Evolutionary conservation across 2,329 filamentous ascomycete species (phyloP).

Genomic region (Curvularia lunata): DNA sequence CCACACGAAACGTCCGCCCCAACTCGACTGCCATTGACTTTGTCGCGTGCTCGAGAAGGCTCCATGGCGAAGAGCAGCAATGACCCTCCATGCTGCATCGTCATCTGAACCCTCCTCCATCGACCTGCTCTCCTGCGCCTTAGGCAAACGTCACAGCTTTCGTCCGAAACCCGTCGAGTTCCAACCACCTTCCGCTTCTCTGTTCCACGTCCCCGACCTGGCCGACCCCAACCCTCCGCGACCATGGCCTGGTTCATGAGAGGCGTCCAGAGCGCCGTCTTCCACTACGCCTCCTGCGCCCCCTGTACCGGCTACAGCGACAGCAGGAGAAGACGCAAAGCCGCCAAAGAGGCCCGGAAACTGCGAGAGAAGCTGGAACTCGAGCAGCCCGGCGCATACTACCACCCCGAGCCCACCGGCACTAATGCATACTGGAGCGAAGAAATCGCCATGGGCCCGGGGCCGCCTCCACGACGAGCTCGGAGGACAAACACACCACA

Average conservation of each 20-base stretch:
- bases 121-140: slow-evolving; percentile 14
- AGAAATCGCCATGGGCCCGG: slow-evolving; percentile 83
- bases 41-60: slow-evolving; percentile 13
- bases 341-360: slow-evolving; percentile 71
- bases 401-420: slow-evolving; percentile 80
- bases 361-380: slow-evolving; percentile 69
- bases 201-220: slow-evolving; percentile 1
- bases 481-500: slow-evolving; percentile 60
- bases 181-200: not conserved
- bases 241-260: slow-evolving; percentile 51
- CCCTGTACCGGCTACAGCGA: slow-evolving; percentile 76
- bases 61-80: slow-evolving; percentile 29
- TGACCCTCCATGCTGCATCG: slow-evolving; percentile 32
- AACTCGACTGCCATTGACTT: slow-evolving; percentile 10
- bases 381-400: slow-evolving; percentile 75
- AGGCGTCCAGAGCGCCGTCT: slow-evolving; percentile 74
- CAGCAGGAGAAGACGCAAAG: slow-evolving; percentile 71
- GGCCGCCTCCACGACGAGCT: slow-evolving; percentile 66
- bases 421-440: slow-evolving; percentile 90
- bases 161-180: slow-evolving; percentile 5
- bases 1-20: slow-evolving; percentile 16
- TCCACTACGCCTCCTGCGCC: slow-evolving; percentile 78
- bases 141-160: slow-evolving; percentile 6
- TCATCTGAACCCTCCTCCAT: slow-evolving; percentile 29
- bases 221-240: not conserved